Conservation (phyloP, 2,329 filamentous ascomycete species). For the Botrytis tulipae region DNA sequence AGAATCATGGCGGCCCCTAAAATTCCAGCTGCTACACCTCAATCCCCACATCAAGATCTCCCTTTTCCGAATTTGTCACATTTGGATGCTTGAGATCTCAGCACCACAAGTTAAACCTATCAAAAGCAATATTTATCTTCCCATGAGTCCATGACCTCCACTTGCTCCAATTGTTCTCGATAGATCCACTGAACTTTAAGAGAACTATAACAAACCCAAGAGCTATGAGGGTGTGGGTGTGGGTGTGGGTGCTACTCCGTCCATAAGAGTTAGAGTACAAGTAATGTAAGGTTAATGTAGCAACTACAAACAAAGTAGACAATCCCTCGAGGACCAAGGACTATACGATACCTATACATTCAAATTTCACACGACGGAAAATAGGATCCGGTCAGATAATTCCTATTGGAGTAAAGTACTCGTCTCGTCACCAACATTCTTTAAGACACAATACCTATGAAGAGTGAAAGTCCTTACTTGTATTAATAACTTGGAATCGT, state of each 20-base stretch:
- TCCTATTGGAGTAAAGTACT: not conserved
- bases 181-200: not conserved
- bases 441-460: not conserved
- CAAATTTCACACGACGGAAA: not conserved
- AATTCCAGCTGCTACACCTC: not conserved
- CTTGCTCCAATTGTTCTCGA: not conserved
- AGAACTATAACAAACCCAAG: not conserved
- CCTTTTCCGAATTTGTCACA: not conserved
- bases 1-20: conserved; percentile 2
- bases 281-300: not conserved
- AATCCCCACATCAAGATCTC: conserved; percentile 3
- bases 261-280: not conserved
- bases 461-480: not conserved
- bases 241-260: not conserved
- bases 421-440: not conserved
- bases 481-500: conserved; percentile 2
- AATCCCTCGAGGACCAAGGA: not conserved
- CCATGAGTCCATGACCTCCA: not conserved
- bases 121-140: not conserved
- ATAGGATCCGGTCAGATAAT: not conserved
- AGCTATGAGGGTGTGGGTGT: not conserved
- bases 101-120: not conserved
- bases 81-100: not conserved
- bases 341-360: not conserved
- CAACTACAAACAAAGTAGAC: not conserved